Conservation (phyloP, 176 grass and related monocot genomes). For the Echinochloa phyllopogon region DNA sequence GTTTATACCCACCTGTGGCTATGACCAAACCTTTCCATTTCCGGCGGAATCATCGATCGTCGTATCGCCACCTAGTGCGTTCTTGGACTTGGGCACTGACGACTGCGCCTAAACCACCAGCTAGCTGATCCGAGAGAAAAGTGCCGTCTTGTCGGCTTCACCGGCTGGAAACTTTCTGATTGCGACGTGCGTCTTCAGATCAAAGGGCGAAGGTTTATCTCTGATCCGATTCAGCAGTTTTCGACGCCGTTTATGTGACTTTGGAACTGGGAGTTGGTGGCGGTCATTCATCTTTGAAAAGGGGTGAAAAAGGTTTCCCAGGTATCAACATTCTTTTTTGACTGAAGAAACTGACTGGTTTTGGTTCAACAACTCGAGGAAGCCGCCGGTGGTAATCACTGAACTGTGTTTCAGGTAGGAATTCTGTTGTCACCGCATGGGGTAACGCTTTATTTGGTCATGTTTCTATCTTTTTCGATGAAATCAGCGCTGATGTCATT, state of each 20-base stretch:
- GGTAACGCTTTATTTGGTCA: neutral
- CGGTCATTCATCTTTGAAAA: neutral
- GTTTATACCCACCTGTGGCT: neutral
- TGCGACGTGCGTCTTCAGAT: neutral
- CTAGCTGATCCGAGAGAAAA: neutral
- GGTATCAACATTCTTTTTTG: neutral
- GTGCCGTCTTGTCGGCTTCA: neutral
- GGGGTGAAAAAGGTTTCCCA: neutral
- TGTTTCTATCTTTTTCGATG: neutral
- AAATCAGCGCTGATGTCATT: neutral
- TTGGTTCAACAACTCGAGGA: neutral
- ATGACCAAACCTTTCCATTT: neutral
- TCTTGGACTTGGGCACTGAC: neutral
- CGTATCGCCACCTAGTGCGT: neutral
- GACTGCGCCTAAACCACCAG: neutral
- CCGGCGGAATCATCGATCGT: neutral
- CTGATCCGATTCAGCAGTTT: neutral
- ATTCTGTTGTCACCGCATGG: neutral
- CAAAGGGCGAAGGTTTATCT: neutral
- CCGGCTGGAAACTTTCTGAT: neutral
- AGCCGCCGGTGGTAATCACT: neutral
- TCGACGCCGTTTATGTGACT: neutral
- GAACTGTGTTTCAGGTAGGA: neutral
- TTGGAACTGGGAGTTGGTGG: neutral
- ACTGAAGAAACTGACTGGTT: conserved; percentile 2